phyloP scores from a whole-genome alignment of 75 land plant species.

The Adiantum capillusveneris region DNA sequence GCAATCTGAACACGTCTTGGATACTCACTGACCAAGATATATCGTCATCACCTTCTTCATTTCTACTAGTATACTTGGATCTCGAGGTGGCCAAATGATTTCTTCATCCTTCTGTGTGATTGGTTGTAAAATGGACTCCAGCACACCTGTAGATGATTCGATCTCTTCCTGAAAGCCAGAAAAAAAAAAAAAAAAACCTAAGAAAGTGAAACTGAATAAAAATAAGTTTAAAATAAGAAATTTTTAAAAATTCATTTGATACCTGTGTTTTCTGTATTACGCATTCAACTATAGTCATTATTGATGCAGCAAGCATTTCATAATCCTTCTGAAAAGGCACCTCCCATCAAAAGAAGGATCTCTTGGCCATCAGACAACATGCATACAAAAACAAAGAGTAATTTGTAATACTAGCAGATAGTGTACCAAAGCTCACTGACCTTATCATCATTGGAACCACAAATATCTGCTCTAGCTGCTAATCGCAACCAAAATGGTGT shows the following conservation, averaged over 20 bases:
- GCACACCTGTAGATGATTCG: slow-evolving; percentile 80
- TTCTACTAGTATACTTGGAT: slow-evolving; percentile 37
- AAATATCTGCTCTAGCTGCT: slow-evolving; percentile 81
- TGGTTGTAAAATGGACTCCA: slow-evolving; percentile 65
- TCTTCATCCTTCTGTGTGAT: slow-evolving; percentile 52
- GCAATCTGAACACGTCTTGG: neutral
- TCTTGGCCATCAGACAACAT: neutral
- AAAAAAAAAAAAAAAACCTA: no score
- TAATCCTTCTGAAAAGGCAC: slow-evolving; percentile 56
- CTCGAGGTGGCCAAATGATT: slow-evolving; percentile 77
- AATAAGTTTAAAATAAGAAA: no score
- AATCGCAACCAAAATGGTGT: slow-evolving; percentile 82
- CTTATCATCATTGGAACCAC: slow-evolving; percentile 81
- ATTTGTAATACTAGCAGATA: no score
- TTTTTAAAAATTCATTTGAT: neutral
- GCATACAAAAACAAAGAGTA: no score
- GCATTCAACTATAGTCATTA: slow-evolving; percentile 75
- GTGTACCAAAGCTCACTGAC: no score
- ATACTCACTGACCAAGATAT: neutral
- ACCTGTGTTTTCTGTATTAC: slow-evolving; percentile 79
- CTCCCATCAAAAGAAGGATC: slow-evolving; percentile 1
- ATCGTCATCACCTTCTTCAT: slow-evolving; percentile 55
- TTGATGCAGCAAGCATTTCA: slow-evolving; percentile 63
- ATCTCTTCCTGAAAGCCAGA: slow-evolving; percentile 66
- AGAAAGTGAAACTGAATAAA: no score